A percentile compares a stretch with the other conserved stretches of the same genome.
Conservation (phyloP, 169 alveolate species). For the Eimeria sp. region DNA sequence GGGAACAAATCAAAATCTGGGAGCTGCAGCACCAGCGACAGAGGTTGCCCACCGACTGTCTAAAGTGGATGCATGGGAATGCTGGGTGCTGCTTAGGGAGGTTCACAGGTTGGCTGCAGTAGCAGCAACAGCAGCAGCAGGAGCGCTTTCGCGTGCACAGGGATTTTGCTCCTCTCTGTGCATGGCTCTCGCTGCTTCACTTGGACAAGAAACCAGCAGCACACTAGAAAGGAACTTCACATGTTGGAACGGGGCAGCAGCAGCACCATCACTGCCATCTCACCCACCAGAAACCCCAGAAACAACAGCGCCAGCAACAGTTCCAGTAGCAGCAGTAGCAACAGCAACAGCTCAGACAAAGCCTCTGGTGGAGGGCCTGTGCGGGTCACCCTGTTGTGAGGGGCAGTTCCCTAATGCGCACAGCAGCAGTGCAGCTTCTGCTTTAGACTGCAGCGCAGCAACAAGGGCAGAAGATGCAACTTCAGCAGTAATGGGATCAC, state of each 20-base stretch:
- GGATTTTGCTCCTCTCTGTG: neutral
- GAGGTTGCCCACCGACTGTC: neutral
- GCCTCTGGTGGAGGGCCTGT: neutral
- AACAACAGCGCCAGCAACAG: slow-evolving; percentile 16
- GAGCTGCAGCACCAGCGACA: slow-evolving; percentile 44
- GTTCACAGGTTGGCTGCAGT: slow-evolving; percentile 21
- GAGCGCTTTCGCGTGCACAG: neutral
- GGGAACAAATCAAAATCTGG: neutral
- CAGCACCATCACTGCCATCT: neutral
- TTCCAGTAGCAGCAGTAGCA: neutral
- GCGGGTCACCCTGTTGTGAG: neutral
- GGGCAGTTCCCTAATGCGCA: neutral
- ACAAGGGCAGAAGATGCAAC: neutral
- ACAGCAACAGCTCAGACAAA: neutral
- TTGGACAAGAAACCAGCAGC: neutral
- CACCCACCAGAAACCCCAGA: neutral
- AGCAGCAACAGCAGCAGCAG: slow-evolving; percentile 18
- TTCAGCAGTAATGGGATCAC: neutral
- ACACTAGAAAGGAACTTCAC: neutral
- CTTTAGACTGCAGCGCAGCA: neutral
- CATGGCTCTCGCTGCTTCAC: neutral
- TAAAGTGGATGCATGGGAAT: slow-evolving; percentile 16
- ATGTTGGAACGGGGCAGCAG: neutral
- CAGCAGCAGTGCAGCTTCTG: neutral
- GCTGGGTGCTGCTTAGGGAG: slow-evolving; percentile 43